phyloP scores from a whole-genome alignment of 176 grass and related monocot genomes.

The Aegilops tauschii region DNA sequence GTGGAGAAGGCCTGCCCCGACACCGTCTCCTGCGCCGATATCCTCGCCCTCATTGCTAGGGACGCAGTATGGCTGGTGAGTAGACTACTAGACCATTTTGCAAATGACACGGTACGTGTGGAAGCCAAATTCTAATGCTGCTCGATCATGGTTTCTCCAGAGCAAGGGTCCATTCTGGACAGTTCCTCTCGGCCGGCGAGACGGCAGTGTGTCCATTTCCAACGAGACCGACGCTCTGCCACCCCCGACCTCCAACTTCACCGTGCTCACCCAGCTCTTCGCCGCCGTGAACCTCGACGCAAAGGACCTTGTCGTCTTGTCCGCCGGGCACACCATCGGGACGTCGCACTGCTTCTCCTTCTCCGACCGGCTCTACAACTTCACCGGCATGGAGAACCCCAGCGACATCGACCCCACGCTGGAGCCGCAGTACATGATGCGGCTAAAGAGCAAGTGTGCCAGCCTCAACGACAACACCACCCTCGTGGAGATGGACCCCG shows the following conservation, averaged over 20 bases:
- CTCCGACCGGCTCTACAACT: constrained; percentile 76
- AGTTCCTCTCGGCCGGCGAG: constrained; percentile 63
- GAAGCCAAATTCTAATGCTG: not conserved
- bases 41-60: constrained; percentile 64
- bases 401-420: constrained; percentile 58
- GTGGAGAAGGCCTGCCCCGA: constrained; percentile 67
- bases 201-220: constrained; percentile 57
- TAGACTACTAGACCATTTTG: not conserved
- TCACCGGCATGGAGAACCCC: constrained; percentile 57
- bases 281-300: constrained; percentile 50
- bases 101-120: not conserved
- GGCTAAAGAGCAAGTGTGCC: constrained; percentile 41
- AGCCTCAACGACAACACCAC: constrained; percentile 67
- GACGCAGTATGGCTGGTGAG: constrained; percentile 76
- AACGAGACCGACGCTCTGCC: constrained; percentile 34
- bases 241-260: constrained; percentile 30
- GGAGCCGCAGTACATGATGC: constrained; percentile 43
- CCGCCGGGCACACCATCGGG: constrained; percentile 79
- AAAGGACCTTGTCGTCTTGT: constrained; percentile 86
- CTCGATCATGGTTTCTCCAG: constrained; percentile 15
- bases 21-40: constrained; percentile 82
- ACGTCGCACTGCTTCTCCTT: constrained; percentile 66
- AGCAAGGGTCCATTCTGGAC: constrained; percentile 71
- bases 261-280: constrained; percentile 53
- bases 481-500: constrained; percentile 19